Evolutionary conservation across 352 stramenopile species (phyloP), one percentile per base, ranked within the genome.

Genomic region (Pythium volutum): DNA sequence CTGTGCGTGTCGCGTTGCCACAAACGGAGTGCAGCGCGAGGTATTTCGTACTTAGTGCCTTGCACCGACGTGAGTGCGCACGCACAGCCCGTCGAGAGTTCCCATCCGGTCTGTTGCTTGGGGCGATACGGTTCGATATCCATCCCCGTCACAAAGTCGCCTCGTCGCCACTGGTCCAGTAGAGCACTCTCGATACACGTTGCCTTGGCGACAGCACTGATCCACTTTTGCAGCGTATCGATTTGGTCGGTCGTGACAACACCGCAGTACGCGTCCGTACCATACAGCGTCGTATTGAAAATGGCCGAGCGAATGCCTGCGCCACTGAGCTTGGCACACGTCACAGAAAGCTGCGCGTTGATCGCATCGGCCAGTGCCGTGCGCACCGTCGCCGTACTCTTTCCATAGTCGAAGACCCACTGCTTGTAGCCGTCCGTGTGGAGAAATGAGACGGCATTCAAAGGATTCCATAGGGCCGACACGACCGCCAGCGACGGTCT

Each of bases 51-150:
- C 7, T 42, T 26, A 0, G 72, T 84, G 14, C 66, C 63, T 23
- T 72, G 73, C 2, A 68, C 59, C 2, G 61, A 70, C 3, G 71
- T 75, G 15, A 90, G 67, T 0, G 64, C 27, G 22, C 71, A 86
- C 6, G 43, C 41, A 46, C 77, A 88, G 5, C 80, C 76, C 20
- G 26, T 61, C 7, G 72, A 72, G 1, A 92, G 65, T 41, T 92
- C 83, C 48, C 73, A 70, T 8, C 80, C 83, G 18, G 34, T 55
- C 51, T 92, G 79, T 22, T 59, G 20, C 2, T 60, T 62, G 7
- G 59, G 38, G 25, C 80, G 80, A 64, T 92, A 92, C 0, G 79
- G 83, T 42, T 92, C 83, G 9, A 90, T 71, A 53, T 92, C 79
- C 14, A 88, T 41, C 1, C 53, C 25, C 4, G 23, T 6, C 0